A percentile compares a stretch with the other conserved stretches of the same genome.
phyloP scores from a whole-genome alignment of 2,329 filamentous ascomycete genomes.

The Plectosphaerella plurivora region DNA sequence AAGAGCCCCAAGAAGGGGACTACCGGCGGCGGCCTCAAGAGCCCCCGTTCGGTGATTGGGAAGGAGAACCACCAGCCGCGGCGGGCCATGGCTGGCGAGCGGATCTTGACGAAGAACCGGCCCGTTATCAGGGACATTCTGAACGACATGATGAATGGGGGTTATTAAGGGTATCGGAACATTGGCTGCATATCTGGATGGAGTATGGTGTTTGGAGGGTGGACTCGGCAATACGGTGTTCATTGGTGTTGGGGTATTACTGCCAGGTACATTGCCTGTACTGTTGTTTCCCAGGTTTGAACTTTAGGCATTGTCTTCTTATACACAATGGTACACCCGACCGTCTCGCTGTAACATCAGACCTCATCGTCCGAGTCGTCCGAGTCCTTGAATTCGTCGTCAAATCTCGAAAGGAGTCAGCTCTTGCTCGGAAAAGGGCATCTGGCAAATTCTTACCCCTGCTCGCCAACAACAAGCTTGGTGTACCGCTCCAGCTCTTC shows the following conservation, averaged over 20 bases:
- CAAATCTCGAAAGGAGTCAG: conserved; percentile 22
- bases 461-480: conserved; percentile 54
- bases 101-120: conserved; percentile 59
- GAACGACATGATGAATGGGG: conserved; percentile 59
- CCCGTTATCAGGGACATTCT: conserved; percentile 72
- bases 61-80: conserved; percentile 50
- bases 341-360: neutral
- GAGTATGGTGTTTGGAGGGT: conserved; percentile 1
- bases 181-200: neutral
- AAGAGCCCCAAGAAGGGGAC: conserved; percentile 17
- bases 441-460: conserved; percentile 27
- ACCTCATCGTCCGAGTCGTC: conserved; percentile 13
- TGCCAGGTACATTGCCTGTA: conserved; percentile 4
- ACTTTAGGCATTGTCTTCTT: no score
- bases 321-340: neutral
- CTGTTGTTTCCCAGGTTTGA: no score
- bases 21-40: neutral
- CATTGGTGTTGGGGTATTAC: neutral
- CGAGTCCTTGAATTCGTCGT: conserved; percentile 20
- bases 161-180: conserved; percentile 20
- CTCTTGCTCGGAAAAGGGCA: neutral
- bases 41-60: neutral
- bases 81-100: conserved; percentile 54
- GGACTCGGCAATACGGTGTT: no score
- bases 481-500: conserved; percentile 51